Conservation (phyloP, 2,329 filamentous ascomycete species). For the Raffaelea deltoideospora region DNA sequence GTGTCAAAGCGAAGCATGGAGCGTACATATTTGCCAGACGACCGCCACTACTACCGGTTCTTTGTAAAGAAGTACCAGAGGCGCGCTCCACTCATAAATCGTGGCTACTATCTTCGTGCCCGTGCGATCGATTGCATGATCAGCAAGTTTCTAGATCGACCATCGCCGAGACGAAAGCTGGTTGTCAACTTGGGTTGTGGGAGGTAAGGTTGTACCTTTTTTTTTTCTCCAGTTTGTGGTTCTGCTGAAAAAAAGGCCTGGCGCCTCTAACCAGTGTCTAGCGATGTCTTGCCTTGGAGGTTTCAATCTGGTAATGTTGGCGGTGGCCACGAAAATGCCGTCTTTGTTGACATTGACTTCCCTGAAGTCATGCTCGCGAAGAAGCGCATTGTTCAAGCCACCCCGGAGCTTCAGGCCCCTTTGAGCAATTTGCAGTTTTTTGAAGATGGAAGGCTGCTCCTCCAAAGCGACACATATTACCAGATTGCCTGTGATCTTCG, state of each 20-base stretch:
- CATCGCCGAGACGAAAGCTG: constrained; percentile 45
- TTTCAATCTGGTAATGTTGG: too few relatives aligned
- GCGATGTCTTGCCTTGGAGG: constrained; percentile 78
- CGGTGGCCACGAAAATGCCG: constrained; percentile 36
- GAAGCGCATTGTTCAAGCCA: constrained; percentile 48
- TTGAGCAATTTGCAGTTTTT: constrained; percentile 28
- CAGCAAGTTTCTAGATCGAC: constrained; percentile 47
- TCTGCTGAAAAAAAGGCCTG: too few relatives aligned
- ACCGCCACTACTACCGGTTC: constrained; percentile 73
- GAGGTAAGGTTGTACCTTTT: constrained; percentile 45
- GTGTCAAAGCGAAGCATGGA: constrained; percentile 91
- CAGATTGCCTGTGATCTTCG: constrained; percentile 72
- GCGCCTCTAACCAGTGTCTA: constrained; percentile 22
- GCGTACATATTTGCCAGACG: constrained; percentile 60
- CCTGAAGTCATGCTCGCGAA: constrained; percentile 66
- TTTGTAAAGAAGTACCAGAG: constrained; percentile 77
- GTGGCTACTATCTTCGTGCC: constrained; percentile 78
- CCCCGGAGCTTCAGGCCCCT: constrained; percentile 39
- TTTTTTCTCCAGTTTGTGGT: neutral
- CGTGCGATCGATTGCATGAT: constrained; percentile 66
- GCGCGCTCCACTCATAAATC: constrained; percentile 76
- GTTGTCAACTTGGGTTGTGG: constrained; percentile 80
- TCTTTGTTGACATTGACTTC: constrained; percentile 79
- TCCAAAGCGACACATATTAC: constrained; percentile 56
- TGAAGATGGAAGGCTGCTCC: constrained; percentile 32